Percentiles rank a stretch among this genome's conserved stretches.
These are phyloP conservation scores for Polygonum aviculare DNA, from an alignment of 148 eudicot species.

Conservation along the genomic window DNA sequence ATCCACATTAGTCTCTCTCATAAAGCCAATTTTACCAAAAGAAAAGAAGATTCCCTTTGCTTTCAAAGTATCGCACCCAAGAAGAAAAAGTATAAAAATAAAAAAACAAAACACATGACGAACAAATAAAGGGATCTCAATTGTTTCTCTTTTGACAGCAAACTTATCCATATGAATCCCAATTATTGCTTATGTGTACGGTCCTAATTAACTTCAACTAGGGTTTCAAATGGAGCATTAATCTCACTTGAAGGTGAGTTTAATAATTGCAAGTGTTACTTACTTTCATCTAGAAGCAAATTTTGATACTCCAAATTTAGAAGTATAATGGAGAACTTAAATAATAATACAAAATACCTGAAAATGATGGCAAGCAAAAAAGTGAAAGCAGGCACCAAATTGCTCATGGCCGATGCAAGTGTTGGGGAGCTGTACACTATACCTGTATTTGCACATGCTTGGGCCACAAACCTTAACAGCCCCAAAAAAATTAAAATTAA, in stretches of 20 bases:
- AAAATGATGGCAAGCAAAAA: slow-evolving; percentile 49
- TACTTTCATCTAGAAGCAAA: background rate
- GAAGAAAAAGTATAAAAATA: background rate
- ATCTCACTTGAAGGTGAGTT: background rate
- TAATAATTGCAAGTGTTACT: background rate
- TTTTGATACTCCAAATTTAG: too few relatives aligned
- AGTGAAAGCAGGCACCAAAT: slow-evolving; percentile 55
- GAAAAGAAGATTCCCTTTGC: background rate
- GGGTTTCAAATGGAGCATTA: background rate
- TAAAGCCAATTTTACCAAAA: background rate
- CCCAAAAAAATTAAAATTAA: background rate
- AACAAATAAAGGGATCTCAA: background rate
- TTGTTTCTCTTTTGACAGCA: background rate
- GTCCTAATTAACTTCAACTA: background rate
- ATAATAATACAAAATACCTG: slow-evolving; percentile 23
- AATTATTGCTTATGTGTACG: background rate
- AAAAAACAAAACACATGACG: background rate
- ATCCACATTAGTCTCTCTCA: background rate
- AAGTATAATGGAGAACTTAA: background rate
- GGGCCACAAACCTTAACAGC: slow-evolving; percentile 10
- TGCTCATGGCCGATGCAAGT: slow-evolving; percentile 58
- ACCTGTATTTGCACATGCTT: slow-evolving; percentile 38
- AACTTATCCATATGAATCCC: slow-evolving; percentile 5
- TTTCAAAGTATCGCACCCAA: slow-evolving; percentile 5
- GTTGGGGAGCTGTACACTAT: slow-evolving; percentile 56